A percentile compares a stretch with the other conserved stretches of the same genome.
Conservation (phyloP, 192 early-diverging fungal species). For the Coemansia biformis region DNA sequence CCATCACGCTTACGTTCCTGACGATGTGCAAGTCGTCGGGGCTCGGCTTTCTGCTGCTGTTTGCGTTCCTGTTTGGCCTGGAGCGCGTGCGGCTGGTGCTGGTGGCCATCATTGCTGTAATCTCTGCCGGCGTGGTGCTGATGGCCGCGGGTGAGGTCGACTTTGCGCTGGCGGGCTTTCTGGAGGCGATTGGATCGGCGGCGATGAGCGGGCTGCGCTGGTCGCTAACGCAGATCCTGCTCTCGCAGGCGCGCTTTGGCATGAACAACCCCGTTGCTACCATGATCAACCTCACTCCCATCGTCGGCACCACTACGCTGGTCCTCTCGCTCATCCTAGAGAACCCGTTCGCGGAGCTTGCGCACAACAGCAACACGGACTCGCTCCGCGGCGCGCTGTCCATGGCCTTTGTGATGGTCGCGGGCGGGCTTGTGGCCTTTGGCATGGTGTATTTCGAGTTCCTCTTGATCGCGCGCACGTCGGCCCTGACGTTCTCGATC, state of each 20-base stretch:
- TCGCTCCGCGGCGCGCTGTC: too few relatives aligned
- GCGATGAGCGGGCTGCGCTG: constrained; percentile 84
- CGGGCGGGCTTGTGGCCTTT: constrained; percentile 83
- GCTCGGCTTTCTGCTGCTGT: constrained; percentile 74
- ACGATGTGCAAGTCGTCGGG: constrained; percentile 83
- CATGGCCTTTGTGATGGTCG: constrained; percentile 50
- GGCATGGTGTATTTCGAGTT: constrained; percentile 85
- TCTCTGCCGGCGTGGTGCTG: constrained; percentile 74
- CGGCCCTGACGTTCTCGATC: constrained; percentile 82
- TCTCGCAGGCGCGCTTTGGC: constrained; percentile 67
- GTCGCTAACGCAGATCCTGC: constrained; percentile 81
- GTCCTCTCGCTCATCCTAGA: constrained; percentile 65
- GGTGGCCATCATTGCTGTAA: constrained; percentile 68
- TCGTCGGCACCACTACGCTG: constrained; percentile 64
- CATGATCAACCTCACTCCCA: constrained; percentile 75
- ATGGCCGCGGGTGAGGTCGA: constrained; percentile 83
- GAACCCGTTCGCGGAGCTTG: constrained; percentile 33
- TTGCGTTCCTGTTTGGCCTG: constrained; percentile 84
- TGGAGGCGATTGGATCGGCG: constrained; percentile 73
- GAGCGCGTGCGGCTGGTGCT: constrained; percentile 70
- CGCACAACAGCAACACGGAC: constrained; percentile 30
- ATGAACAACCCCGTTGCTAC: constrained; percentile 87
- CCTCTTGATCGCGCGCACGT: constrained; percentile 73
- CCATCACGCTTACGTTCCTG: constrained; percentile 88
- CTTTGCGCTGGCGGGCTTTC: constrained; percentile 71